phyloP scores from a whole-genome alignment of 208 protist species.

The Crithidia mellificae region DNA sequence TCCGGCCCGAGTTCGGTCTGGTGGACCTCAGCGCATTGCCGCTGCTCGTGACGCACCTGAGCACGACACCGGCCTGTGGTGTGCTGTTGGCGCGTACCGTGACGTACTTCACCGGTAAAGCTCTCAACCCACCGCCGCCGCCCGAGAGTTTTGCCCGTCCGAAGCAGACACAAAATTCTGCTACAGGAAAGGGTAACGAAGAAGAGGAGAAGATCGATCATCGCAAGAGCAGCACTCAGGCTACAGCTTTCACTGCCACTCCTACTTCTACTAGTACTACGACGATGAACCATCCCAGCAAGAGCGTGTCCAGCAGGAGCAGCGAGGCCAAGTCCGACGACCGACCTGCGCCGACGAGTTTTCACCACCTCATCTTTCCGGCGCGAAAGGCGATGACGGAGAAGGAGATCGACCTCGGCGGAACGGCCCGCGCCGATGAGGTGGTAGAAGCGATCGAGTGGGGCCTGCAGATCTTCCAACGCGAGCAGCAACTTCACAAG shows the following conservation, averaged over 20 bases:
- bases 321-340: too few species aligned
- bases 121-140: neutral
- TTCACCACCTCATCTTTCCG: slow-evolving; percentile 14
- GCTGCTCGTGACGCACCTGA: slow-evolving; percentile 51
- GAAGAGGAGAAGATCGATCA: too few species aligned
- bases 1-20: slow-evolving; percentile 53
- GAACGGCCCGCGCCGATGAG: slow-evolving; percentile 49
- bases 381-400: slow-evolving; percentile 40
- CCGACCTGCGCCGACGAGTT: slow-evolving; percentile 3
- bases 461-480: slow-evolving; percentile 42
- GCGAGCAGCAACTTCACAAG: slow-evolving; percentile 19
- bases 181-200: too few species aligned
- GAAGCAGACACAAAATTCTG: too few species aligned
- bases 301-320: too few species aligned
- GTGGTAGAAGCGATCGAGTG: slow-evolving; percentile 70
- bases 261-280: too few species aligned
- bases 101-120: slow-evolving; percentile 42
- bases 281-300: too few species aligned
- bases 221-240: neutral
- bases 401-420: slow-evolving; percentile 79
- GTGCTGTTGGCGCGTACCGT: slow-evolving; percentile 48
- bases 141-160: too few species aligned
- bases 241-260: too few species aligned
- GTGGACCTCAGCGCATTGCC: slow-evolving; percentile 74
- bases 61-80: slow-evolving; percentile 28